Base-by-base conservation (phyloP, 495 filamentous ascomycete genomes). In the Penicillium egyptiacum region DNA sequence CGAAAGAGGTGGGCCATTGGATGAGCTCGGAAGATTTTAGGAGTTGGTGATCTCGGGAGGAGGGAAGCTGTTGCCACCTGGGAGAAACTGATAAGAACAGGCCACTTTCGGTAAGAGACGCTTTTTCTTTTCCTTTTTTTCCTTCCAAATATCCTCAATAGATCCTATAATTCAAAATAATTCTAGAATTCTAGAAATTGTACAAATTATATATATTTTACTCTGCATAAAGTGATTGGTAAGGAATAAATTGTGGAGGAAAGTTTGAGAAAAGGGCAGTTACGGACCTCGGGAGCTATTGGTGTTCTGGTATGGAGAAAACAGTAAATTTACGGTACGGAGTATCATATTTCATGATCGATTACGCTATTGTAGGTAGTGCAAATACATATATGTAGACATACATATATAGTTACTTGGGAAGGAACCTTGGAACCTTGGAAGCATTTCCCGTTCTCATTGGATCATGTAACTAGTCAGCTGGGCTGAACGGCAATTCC, bases 51-150 rank as follows among this genome's bases (percentile, higher is more conserved):
- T 28, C 33, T 16, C 33, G 33, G 58, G 50, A 60, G 55, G 51
- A 62, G 53, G 50, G 55, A 60, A 63, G 51, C 56, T 51, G 60
- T 64, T 19, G 55, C 55, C 53, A 62, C 60, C 63, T 61, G 55
- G 54, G 56, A 51, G 62, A 53, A 55, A 50, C 61, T 55, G 57
- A 64, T 63, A 67, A 65, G 55, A 50, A 52, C 54, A 48, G 57
- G 55, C 61, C 64, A 67, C 58, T 17, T 51, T 25, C 5, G 33
- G 48, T 39, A 33, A 7, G 14, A 30, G 31, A 20, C 30, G n/a
- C 47, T 17, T 37, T 22, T n/a, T 22, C 4, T 54, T 53, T 44
- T 50, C 39, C 47, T 47, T 41, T 57, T 59, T 39, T 56, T 26
- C 56, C 20, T 22, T 39, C 22, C 19, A 17, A 55, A 28, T 28